Base-by-base conservation (phyloP, 164 flowering plant species). In the Stephania japonica region DNA sequence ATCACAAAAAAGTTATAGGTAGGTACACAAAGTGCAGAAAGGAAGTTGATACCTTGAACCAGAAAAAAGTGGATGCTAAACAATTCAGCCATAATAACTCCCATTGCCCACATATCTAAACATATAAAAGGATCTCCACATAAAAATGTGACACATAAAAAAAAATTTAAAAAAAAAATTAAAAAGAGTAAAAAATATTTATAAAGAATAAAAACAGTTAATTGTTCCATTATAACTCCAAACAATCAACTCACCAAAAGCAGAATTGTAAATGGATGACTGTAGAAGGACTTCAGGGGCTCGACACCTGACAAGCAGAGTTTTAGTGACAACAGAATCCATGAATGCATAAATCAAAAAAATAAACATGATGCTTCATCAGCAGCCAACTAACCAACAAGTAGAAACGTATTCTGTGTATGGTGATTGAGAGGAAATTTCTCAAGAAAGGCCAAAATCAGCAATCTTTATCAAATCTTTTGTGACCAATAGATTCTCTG, bases 71-170 rank as follows among this genome's bases (percentile, higher is more conserved):
- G 99, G 98, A 38, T 92, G 88, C 0, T 84, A 67, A 95, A 86
- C 79, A 95, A 63, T 69, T 95, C 99, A 75, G 98, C 93, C 93
- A 93, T 91, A 64, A 93, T 95, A 63, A 97, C 98, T 72, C 99
- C 99, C 99, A 95, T 95, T 12, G 98, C 99, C 99, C 99, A 94
- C 95, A n/a, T n/a, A n/a, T n/a, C n/a, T n/a, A n/a, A n/a, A n/a
- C n/a, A n/a, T n/a, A n/a, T n/a, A n/a, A n/a, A n/a, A n/a, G n/a
- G n/a, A n/a, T n/a, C n/a, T n/a, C n/a, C n/a, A n/a, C n/a, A n/a
- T n/a, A n/a, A n/a, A n/a, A n/a, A n/a, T n/a, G n/a, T n/a, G n/a
- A n/a, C n/a, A n/a, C n/a, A n/a, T n/a, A n/a, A n/a, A n/a, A n/a
- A n/a, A n/a, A n/a, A n/a, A n/a, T n/a, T n/a, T n/a, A n/a, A n/a